Evolutionary conservation across 306 rosid genomes (phyloP), one percentile per base, ranked within the genome.

Genomic region (Vigna unguiculata): DNA sequence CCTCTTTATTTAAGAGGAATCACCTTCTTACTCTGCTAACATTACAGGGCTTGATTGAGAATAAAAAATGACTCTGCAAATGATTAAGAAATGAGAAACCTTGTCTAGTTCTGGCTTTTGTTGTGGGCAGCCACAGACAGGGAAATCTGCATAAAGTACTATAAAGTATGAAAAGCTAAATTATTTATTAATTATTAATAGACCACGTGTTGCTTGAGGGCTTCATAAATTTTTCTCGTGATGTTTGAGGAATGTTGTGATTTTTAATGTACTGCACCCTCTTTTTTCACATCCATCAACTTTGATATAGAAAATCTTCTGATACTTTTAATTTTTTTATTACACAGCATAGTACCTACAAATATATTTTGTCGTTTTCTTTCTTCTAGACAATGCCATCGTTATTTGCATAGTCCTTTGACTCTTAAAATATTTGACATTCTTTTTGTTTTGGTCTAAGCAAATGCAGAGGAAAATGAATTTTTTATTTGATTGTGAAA

Each of bases 181-280:
- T 4, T 72, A 54, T 40, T 38, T 40, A 7, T 38, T 72, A 59
- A 60, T 30, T 40, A 7, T 38, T 72, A 59, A 30, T 16, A 16
- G 8, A 41, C 45, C 78, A 41, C 57, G 45, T 57, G 78, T 28
- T 54, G 54, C 7, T 14, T 43, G 15, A 25, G 78, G 66, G 22
- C 59, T 25, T 38, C 45, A 32, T 40, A 38, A 57, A 9, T 15
- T 34, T 40, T 20, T 53, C 0, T 11, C 36, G 14, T 3, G 38
- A 43, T 54, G 53, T 21, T 36, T 38, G 24, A 72, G 52, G 66
- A 72, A 71, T 71, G 38, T 41, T 6, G 7, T 8, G 0, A 22
- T 40, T 72, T n/a, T 34, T 52, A 54, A 12, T 6, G 9, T 65
- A 2, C 13, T 1, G 7, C 32, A 28, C 8, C 43, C 40, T 25